Percentiles rank a stretch among this genome's conserved stretches.
These are phyloP conservation scores for Glaciozyma martinii DNA, from an alignment of 768 basidiomycete genomes.

Conservation along the genomic window DNA sequence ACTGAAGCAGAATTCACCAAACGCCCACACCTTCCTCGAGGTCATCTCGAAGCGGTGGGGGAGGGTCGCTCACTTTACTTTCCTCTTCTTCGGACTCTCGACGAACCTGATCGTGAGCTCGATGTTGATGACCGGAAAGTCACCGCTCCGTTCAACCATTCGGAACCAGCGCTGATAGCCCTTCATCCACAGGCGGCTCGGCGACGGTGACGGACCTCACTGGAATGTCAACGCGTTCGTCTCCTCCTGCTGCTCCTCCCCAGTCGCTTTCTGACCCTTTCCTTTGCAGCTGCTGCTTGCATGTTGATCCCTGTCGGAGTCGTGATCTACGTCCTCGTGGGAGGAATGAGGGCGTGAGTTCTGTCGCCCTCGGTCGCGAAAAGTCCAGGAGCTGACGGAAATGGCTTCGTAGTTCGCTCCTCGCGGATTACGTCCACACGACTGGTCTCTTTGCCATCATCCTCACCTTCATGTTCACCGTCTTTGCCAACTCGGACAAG, in stretches of 20 bases:
- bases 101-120: too few species aligned
- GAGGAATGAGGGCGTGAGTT: too few species aligned
- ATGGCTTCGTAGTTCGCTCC: background rate
- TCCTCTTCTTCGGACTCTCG: constrained; percentile 73
- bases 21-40: constrained; percentile 46
- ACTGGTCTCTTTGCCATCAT: background rate
- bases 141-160: constrained; percentile 83
- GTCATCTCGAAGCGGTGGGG: constrained; percentile 68
- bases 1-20: constrained; percentile 39
- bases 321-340: too few species aligned
- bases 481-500: constrained; percentile 64
- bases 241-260: background rate
- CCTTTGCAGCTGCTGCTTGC: too few species aligned
- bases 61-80: constrained; percentile 62
- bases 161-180: too few species aligned
- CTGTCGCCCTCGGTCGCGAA: background rate
- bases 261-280: background rate
- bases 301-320: too few species aligned
- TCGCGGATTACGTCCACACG: background rate
- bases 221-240: constrained; percentile 68
- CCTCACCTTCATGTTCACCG: constrained; percentile 52
- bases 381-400: too few species aligned
- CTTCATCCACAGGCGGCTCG: too few species aligned
- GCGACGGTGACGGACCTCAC: constrained; percentile 82
- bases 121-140: constrained; percentile 47